Evolutionary conservation across 2,329 filamentous ascomycete genomes (phyloP), one percentile per base, ranked within the genome.

Genomic region (Hypoxylon sp.): DNA sequence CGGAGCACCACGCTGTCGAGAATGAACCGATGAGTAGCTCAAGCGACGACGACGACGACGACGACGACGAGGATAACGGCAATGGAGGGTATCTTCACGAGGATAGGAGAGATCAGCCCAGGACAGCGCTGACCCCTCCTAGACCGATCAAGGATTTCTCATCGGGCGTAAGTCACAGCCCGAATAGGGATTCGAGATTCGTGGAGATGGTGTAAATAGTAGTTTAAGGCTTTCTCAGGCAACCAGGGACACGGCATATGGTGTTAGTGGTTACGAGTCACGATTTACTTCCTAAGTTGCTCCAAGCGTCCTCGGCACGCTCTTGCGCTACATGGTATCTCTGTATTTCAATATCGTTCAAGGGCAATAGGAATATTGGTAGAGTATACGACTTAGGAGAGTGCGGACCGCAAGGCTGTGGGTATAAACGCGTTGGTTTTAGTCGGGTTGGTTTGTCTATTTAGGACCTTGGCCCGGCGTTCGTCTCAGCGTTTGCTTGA

Each of bases 181-280:
- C 86, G 0, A 82, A 78, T 3, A 78, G 87, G 55, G 85, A 86
- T 65, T 87, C 87, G 38, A 84, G 81, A 69, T 90, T 90, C 69
- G 80, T 79, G 49, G 88, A 90, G 77, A 83, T 85, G 66, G 81
- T 89, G 58, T 75, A 49, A 70, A 28, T 18, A 12, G 8, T 20
- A 1, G n/a, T n/a, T n/a, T n/a, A 20, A 4, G 18, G 2, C 32
- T 81, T 71, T 74, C 56, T 44, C 16, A 49, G n/a, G n/a, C n/a
- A n/a, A n/a, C n/a, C n/a, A n/a, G 30, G 9, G 20, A 24, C 20
- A 20, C 14, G 30, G 38, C 16, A 7, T 2, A 5, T 44, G 51
- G 28, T 18, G 22, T 24, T 30, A 2, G 18, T 45, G 16, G 22
- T 20, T 49, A 20, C 18, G 5, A 38, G 26, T 57, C 48, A n/a